Conservation (phyloP, 23 red algal species). For the Porphyridium purpureum region DNA sequence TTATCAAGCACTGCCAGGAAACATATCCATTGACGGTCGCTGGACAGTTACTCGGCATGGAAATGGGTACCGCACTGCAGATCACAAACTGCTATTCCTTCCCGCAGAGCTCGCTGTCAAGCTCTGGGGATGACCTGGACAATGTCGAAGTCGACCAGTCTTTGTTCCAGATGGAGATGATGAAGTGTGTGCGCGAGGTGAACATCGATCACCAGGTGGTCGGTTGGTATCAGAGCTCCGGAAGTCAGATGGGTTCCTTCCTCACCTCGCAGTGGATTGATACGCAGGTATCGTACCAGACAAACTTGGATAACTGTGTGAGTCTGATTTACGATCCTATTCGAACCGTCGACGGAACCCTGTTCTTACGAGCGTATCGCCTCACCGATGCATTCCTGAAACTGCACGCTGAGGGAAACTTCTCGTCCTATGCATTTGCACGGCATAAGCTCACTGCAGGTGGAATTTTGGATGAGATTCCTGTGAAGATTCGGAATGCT, state of each 20-base stretch:
- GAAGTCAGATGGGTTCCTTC: constrained; percentile 76
- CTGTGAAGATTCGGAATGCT: constrained; percentile 43
- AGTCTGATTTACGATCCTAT: constrained; percentile 90
- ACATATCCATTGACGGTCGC: constrained; percentile 63
- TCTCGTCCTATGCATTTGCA: constrained; percentile 40
- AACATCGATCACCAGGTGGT: constrained; percentile 88
- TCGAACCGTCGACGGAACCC: constrained; percentile 39
- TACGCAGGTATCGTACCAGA: constrained; percentile 90
- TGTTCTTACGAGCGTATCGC: constrained; percentile 63
- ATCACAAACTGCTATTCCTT: constrained; percentile 80
- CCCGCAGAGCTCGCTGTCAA: not conserved
- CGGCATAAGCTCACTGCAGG: constrained; percentile 5
- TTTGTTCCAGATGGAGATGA: constrained; percentile 83
- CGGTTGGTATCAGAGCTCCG: constrained; percentile 79
- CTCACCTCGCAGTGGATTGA: constrained; percentile 85
- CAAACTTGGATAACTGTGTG: constrained; percentile 64
- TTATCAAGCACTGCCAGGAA: constrained; percentile 84
- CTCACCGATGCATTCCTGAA: constrained; percentile 78
- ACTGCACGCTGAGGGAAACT: constrained; percentile 28
- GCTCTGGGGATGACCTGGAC: constrained; percentile 15
- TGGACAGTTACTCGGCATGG: constrained; percentile 94
- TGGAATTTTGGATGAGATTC: constrained; percentile 75
- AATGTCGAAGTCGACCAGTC: constrained; percentile 27
- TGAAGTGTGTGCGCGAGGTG: constrained; percentile 86
- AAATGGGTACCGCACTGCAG: constrained; percentile 53